These are phyloP conservation scores for Crepidotus variabilis DNA, from an alignment of 768 basidiomycete genomes.

Conservation along the genomic window DNA sequence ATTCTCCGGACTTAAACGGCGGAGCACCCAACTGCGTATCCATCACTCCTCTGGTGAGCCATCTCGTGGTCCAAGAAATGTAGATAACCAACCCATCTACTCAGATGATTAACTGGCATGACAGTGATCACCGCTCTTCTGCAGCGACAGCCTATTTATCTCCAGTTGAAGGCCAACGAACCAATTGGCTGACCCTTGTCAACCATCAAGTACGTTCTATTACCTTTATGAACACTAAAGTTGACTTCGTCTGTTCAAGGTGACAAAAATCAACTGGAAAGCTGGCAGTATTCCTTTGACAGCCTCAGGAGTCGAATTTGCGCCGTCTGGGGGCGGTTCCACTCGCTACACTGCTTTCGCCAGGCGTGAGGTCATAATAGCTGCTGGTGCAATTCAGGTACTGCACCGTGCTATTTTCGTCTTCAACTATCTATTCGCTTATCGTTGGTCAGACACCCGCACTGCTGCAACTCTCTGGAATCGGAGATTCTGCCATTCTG, in stretches of 20 bases:
- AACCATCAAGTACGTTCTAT: constrained; percentile 28
- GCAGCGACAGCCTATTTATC: constrained; percentile 52
- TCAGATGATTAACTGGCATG: constrained; percentile 45
- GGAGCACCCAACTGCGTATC: constrained; percentile 54
- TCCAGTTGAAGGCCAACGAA: constrained; percentile 43
- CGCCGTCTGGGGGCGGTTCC: constrained; percentile 30
- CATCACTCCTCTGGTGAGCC: constrained; percentile 45
- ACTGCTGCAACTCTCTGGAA: constrained; percentile 52
- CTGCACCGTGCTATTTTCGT: neutral
- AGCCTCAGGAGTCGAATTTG: constrained; percentile 46
- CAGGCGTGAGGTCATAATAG: constrained; percentile 47
- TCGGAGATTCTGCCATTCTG: constrained; percentile 47
- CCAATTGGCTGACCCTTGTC: constrained; percentile 47
- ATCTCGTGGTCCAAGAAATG: neutral
- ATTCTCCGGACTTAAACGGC: constrained; percentile 49
- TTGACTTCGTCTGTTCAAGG: constrained; percentile 20
- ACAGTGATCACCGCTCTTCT: constrained; percentile 49
- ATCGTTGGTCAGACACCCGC: constrained; percentile 33
- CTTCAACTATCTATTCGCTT: neutral
- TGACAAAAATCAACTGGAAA: constrained; percentile 41
- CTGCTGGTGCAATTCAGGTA: constrained; percentile 48
- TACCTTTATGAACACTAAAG: neutral
- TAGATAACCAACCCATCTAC: too few species aligned
- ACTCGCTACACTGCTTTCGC: constrained; percentile 39
- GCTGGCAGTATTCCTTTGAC: constrained; percentile 30